Percentiles rank a stretch among this genome's conserved stretches.
Evolutionary conservation across 2,329 filamentous ascomycete genomes (phyloP).

Genomic region (Seiridium unicorne): DNA sequence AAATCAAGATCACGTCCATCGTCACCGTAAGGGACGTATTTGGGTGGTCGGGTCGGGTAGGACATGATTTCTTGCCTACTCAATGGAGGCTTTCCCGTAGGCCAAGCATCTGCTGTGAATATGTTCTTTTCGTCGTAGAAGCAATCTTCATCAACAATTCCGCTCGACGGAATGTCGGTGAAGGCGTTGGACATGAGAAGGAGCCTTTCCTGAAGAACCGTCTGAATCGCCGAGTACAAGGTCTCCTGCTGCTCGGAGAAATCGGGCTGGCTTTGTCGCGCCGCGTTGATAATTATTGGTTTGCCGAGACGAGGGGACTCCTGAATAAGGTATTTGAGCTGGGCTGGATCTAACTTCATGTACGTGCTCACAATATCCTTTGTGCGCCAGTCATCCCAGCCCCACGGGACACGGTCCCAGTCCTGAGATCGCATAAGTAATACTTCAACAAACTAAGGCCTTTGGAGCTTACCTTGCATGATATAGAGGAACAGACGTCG

Average conservation of each 20-base stretch:
- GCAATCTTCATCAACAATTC: constrained; percentile 25
- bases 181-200: constrained; percentile 13
- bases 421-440: background rate
- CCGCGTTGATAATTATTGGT: constrained; percentile 40
- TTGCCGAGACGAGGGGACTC: constrained; percentile 45
- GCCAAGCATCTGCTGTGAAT: constrained; percentile 17
- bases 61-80: constrained; percentile 12
- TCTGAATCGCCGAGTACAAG: constrained; percentile 21
- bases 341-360: constrained; percentile 47
- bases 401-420: constrained; percentile 22
- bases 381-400: constrained; percentile 24
- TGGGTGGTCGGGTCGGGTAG: constrained; percentile 16
- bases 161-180: constrained; percentile 17
- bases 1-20: constrained; percentile 15
- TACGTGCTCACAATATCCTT: constrained; percentile 32
- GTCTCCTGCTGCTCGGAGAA: constrained; percentile 38
- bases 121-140: constrained; percentile 11
- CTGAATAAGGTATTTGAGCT: constrained; percentile 49
- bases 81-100: constrained; percentile 20
- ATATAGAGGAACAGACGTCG: constrained; percentile 28
- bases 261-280: constrained; percentile 36
- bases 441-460: background rate
- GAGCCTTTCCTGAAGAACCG: constrained; percentile 25
- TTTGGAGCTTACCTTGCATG: constrained; percentile 19
- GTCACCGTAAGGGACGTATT: constrained; percentile 19